These are phyloP conservation scores for Candida qinlingensis DNA, from an alignment of 805 yeast genomes.

Conservation along the genomic window DNA sequence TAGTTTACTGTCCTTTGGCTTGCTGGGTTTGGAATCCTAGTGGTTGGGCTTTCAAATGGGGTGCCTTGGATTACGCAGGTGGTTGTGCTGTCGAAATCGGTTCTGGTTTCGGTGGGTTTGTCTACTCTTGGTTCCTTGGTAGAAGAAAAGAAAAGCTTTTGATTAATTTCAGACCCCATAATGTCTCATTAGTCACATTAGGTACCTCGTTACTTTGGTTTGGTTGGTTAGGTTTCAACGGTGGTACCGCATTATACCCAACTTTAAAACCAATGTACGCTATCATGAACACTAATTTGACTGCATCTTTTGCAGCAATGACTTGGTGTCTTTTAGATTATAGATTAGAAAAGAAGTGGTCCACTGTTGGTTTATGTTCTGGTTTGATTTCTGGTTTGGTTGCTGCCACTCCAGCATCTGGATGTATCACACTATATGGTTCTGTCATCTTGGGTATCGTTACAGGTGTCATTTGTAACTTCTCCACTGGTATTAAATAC, in stretches of 20 bases:
- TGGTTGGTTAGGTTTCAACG: slow-evolving; percentile 96
- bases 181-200: slow-evolving; percentile 82
- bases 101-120: slow-evolving; percentile 88
- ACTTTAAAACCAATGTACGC: slow-evolving; percentile 82
- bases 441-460: slow-evolving; percentile 79
- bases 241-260: slow-evolving; percentile 82
- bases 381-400: slow-evolving; percentile 95
- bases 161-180: slow-evolving; percentile 91
- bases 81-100: slow-evolving; percentile 96
- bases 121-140: slow-evolving; percentile 75
- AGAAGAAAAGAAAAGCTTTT: slow-evolving; percentile 68
- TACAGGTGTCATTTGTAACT: slow-evolving; percentile 82
- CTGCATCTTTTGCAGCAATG: slow-evolving; percentile 87
- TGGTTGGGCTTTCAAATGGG: slow-evolving; percentile 94
- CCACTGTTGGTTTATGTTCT: slow-evolving; percentile 91
- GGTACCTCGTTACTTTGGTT: slow-evolving; percentile 87
- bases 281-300: slow-evolving; percentile 83
- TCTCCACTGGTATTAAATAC: slow-evolving; percentile 82
- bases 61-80: slow-evolving; percentile 94
- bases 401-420: slow-evolving; percentile 95
- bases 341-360: slow-evolving; percentile 85
- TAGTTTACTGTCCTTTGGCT: slow-evolving; percentile 92
- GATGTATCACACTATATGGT: slow-evolving; percentile 87
- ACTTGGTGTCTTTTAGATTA: slow-evolving; percentile 90
- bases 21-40: slow-evolving; percentile 92